These are phyloP conservation scores for Arabidopsis thaliana DNA, from an alignment of 345 rosid genomes.

Conservation along the genomic window DNA sequence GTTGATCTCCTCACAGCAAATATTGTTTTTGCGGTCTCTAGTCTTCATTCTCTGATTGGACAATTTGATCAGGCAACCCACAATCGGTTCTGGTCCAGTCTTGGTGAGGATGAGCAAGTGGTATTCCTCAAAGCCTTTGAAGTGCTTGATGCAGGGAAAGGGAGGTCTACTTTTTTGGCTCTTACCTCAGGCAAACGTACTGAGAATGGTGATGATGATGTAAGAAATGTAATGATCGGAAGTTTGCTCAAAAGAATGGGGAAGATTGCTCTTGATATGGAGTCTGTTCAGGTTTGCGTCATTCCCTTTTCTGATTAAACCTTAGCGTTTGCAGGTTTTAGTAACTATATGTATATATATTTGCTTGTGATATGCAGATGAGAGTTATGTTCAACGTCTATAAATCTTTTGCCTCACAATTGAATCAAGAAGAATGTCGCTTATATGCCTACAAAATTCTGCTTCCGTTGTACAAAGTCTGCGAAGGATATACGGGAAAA, in stretches of 20 bases:
- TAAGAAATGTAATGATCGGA: constrained; percentile 55
- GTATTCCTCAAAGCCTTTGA: constrained; percentile 72
- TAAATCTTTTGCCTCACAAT: constrained; percentile 50
- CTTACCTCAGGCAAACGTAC: constrained; percentile 51
- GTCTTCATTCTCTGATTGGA: constrained; percentile 63
- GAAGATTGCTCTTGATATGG: constrained; percentile 78
- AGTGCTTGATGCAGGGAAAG: constrained; percentile 70
- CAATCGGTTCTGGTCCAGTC: constrained; percentile 57
- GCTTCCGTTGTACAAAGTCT: constrained; percentile 80
- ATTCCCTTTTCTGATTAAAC: constrained; percentile 25
- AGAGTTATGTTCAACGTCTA: constrained; percentile 65
- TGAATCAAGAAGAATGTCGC: constrained; percentile 54
- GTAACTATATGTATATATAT: constrained; percentile 2
- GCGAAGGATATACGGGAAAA: constrained; percentile 87
- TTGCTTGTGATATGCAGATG: constrained; percentile 60
- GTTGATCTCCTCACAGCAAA: constrained; percentile 57
- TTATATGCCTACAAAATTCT: constrained; percentile 64
- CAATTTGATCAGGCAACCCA: constrained; percentile 50
- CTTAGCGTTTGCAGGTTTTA: constrained; percentile 11
- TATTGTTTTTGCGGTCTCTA: constrained; percentile 60
- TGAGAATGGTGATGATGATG: constrained; percentile 34
- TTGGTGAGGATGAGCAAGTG: constrained; percentile 64
- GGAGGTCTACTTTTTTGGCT: constrained; percentile 57
- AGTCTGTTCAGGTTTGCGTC: constrained; percentile 69
- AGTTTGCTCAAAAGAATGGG: constrained; percentile 74